Percentiles rank a stretch among this genome's conserved stretches.
Evolutionary conservation across 805 yeast species (phyloP).

Genomic region (Spencermartinsiella europaea): DNA sequence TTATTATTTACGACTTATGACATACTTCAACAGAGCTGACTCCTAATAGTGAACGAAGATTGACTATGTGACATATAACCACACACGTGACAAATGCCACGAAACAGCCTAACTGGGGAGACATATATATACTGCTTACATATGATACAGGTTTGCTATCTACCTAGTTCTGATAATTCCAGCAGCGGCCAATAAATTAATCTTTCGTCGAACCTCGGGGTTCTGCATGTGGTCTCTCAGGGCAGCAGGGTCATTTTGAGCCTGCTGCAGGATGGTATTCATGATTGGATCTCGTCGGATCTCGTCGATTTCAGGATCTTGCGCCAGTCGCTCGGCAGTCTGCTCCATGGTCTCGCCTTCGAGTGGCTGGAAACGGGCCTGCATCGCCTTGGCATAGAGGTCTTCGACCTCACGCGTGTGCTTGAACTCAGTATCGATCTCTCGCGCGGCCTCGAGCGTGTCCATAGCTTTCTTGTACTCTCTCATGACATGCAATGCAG

Average conservation of each 20-base stretch:
- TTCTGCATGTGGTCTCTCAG: slow-evolving; percentile 96
- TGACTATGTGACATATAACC: no score
- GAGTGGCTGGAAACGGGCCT: slow-evolving; percentile 69
- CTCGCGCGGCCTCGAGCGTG: slow-evolving; percentile 73
- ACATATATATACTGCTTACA: no score
- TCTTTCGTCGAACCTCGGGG: slow-evolving; percentile 85
- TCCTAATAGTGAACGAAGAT: no score
- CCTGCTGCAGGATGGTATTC: slow-evolving; percentile 93
- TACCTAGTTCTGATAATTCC: slow-evolving; percentile 91
- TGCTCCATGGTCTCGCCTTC: slow-evolving; percentile 93
- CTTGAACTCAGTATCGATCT: slow-evolving; percentile 58
- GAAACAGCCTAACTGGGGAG: no score
- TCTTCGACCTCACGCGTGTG: slow-evolving; percentile 75
- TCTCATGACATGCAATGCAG: slow-evolving; percentile 84
- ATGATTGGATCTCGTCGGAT: slow-evolving; percentile 92
- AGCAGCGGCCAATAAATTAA: slow-evolving; percentile 86
- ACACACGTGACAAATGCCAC: no score
- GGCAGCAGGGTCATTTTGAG: slow-evolving; percentile 93
- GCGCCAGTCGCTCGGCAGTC: slow-evolving; percentile 81
- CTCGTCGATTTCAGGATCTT: slow-evolving; percentile 90
- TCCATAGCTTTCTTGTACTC: slow-evolving; percentile 79
- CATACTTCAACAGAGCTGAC: no score
- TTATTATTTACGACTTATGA: no score
- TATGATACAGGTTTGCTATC: slow-evolving; percentile 1
- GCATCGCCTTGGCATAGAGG: slow-evolving; percentile 67